These are phyloP conservation scores for Scolecobasidium constrictum DNA, from an alignment of 2,329 filamentous ascomycete genomes.

Conservation along the genomic window DNA sequence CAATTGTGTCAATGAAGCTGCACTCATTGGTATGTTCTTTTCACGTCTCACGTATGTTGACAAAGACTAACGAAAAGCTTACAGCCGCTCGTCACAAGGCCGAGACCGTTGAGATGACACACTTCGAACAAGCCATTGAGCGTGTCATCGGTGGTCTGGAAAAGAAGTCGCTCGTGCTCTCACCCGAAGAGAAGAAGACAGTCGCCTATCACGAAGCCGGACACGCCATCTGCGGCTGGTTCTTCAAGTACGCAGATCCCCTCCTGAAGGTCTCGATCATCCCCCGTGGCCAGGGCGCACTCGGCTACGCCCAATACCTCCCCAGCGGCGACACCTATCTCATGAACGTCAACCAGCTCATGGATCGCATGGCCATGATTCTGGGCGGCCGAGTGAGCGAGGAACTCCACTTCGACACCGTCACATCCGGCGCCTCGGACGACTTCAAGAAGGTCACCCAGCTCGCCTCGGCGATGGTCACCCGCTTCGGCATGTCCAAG, in stretches of 20 bases:
- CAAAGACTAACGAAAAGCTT: slow-evolving; percentile 28
- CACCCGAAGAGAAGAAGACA: slow-evolving; percentile 85
- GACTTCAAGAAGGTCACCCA: slow-evolving; percentile 98
- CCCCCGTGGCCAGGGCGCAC: slow-evolving; percentile 81
- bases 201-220: slow-evolving; percentile 98
- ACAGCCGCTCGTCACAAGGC: slow-evolving; percentile 75
- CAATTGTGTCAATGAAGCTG: slow-evolving; percentile 96
- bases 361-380: slow-evolving; percentile 99
- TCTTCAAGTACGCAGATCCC: slow-evolving; percentile 90
- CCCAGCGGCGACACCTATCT: slow-evolving; percentile 84
- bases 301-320: slow-evolving; percentile 97
- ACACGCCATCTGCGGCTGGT: slow-evolving; percentile 98
- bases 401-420: slow-evolving; percentile 92
- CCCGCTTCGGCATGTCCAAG: slow-evolving; percentile 96
- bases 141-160: slow-evolving; percentile 92
- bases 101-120: slow-evolving; percentile 69
- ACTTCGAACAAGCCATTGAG: slow-evolving; percentile 97
- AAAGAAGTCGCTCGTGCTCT: slow-evolving; percentile 91
- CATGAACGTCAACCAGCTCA: slow-evolving; percentile 89
- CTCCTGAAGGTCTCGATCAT: slow-evolving; percentile 98
- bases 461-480: slow-evolving; percentile 96
- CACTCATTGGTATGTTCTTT: slow-evolving; percentile 67
- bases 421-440: slow-evolving; percentile 88
- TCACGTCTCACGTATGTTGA: neutral
- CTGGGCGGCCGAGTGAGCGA: slow-evolving; percentile 90